Conservation (phyloP, 768 basidiomycete genomes). For the Kwoniella pini region DNA sequence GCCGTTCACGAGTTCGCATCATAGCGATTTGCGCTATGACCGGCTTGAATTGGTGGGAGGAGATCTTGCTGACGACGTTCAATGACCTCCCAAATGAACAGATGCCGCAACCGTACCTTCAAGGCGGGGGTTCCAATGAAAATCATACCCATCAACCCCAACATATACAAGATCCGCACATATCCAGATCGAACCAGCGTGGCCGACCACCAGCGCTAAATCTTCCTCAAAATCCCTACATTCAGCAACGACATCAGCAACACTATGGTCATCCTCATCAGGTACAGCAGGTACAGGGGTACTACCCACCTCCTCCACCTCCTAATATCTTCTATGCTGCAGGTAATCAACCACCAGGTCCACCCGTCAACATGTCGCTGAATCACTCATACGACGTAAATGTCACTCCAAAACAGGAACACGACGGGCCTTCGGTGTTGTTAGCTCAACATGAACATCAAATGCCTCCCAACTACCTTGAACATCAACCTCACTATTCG, state of each 20-base stretch:
- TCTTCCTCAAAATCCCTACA: conserved; percentile 14
- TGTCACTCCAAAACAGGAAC: conserved; percentile 1
- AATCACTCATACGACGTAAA: neutral
- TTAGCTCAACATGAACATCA: conserved; percentile 11
- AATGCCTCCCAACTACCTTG: conserved; percentile 5
- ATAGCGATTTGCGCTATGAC: too few species aligned
- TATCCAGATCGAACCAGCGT: neutral
- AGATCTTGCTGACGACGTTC: neutral
- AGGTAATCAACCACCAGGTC: conserved; percentile 12
- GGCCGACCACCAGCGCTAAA: conserved; percentile 10
- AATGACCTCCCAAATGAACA: neutral
- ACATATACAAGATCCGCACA: conserved; percentile 2
- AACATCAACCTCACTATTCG: conserved; percentile 8
- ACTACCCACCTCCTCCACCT: conserved; percentile 22
- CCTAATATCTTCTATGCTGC: conserved; percentile 29
- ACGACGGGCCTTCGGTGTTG: conserved; percentile 7
- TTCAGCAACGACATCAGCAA: neutral
- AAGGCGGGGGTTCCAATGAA: conserved; percentile 8
- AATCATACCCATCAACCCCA: neutral
- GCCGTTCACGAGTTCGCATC: too few species aligned
- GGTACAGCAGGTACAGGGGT: conserved; percentile 2
- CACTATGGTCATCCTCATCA: neutral
- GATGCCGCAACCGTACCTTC: conserved; percentile 21
- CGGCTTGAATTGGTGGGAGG: neutral
- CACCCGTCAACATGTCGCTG: conserved; percentile 13